Evolutionary conservation across 2,329 filamentous ascomycete genomes (phyloP), one percentile per base, ranked within the genome.

Genomic region (Metarhizium album): DNA sequence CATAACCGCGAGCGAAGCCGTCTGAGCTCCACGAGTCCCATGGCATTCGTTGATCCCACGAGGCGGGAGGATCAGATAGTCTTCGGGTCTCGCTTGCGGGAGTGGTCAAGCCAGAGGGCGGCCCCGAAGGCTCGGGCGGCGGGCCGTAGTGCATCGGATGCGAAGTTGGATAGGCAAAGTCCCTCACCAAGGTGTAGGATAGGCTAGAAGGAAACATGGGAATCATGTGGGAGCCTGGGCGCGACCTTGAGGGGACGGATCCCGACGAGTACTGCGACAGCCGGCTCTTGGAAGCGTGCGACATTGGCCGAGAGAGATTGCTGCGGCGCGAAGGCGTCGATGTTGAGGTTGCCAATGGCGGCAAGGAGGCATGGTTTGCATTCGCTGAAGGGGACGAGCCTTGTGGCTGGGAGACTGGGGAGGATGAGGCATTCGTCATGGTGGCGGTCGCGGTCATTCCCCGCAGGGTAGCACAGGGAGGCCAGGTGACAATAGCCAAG

Each of bases 121-220:
- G 80, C 49, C 74, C 71, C 48, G 81, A 83, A 24, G 81, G 75
- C 59, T 90, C 85, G 37, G 85, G 84, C 16, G 88, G 84, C n/a
- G 91, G 87, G 1, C 93, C 93, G 74, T 95, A 95, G 72, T 97
- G 93, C 67, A 96, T 76, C 42, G 88, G 90, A 67, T 97, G 87
- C 50, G 78, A 76, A 24, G 79, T 65, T 31, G 88, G 82, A 65
- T 97, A 98, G 58, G 93, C 93, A 70, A 97, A 98, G 74, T 98
- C 93, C 62, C 93, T 86, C 57, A 98, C 90, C 43, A 88, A 75
- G n/a, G 90, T 83, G 67, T 96, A 96, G 6, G 87, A 70, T 18
- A 96, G 79, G 64, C 83, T 95, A 52, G 90, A 93, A 60, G 89
- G 85, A 67, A 89, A 93, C 60, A 86, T 74, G 16, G 89, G 86